Evolutionary conservation across 352 stramenopile genomes (phyloP).

Genomic region (Phytophthora pluvialis): DNA sequence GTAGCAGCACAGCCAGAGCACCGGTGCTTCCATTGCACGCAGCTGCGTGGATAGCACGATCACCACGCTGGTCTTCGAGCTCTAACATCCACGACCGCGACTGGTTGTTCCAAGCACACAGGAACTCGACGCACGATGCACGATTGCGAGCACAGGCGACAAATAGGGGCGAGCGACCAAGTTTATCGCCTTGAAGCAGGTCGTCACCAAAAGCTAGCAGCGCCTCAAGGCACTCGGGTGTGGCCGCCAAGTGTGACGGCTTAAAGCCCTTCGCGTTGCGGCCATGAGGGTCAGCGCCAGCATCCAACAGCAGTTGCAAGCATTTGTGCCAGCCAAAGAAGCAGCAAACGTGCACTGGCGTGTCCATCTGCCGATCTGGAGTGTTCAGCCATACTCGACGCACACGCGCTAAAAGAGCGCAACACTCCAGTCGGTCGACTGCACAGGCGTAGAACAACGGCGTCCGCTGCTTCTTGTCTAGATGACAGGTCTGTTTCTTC

Average conservation of each 20-base stretch:
- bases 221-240: slow-evolving; percentile 54
- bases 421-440: slow-evolving; percentile 57
- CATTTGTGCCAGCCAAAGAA: slow-evolving; percentile 71
- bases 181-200: slow-evolving; percentile 68
- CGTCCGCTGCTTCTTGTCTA: slow-evolving; percentile 71
- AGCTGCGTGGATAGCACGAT: slow-evolving; percentile 65
- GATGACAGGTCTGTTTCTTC: slow-evolving; percentile 22
- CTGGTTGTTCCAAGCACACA: slow-evolving; percentile 70
- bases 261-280: slow-evolving; percentile 78
- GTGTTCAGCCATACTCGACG: slow-evolving; percentile 60
- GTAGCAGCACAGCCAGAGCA: slow-evolving; percentile 51
- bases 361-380: slow-evolving; percentile 66
- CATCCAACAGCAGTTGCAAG: slow-evolving; percentile 52
- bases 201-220: slow-evolving; percentile 66
- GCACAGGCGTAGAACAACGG: slow-evolving; percentile 75
- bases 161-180: slow-evolving; percentile 66
- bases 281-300: slow-evolving; percentile 61
- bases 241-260: slow-evolving; percentile 68
- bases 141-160: slow-evolving; percentile 68
- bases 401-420: slow-evolving; percentile 39
- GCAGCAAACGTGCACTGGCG: slow-evolving; percentile 72
- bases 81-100: slow-evolving; percentile 74
- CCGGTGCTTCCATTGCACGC: slow-evolving; percentile 63
- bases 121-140: slow-evolving; percentile 58
- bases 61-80: slow-evolving; percentile 64